Evolutionary conservation across 306 rosid species (phyloP), one percentile per base, ranked within the genome.

Genomic region (Cucurbita moschata): DNA sequence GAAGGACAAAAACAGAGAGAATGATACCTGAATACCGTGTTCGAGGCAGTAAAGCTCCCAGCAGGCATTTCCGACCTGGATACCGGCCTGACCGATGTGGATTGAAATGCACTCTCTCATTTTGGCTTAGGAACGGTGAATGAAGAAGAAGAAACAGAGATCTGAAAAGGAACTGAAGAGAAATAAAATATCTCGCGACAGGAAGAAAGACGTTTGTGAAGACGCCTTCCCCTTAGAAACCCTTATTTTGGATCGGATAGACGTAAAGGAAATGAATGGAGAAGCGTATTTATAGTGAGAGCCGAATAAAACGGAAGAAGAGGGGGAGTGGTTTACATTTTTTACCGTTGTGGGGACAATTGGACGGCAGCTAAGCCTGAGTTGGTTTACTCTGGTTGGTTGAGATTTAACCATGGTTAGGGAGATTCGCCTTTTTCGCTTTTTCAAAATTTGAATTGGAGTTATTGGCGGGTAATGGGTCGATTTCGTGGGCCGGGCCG

Each of bases 41-140:
- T 75, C 78, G 78, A 75, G 77, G 54, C 77, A 74, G 69, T 74
- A 74, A 19, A 74, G 77, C 54, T 74, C 77, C 77, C 78, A 75
- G 71, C 78, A 75, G 47, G 78, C 58, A 61, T 75, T 75, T 18
- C 78, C 78, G 61, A 75, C 78, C 78, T 75, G 78, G 71, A 75
- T 75, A 75, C 78, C 78, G 21, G 78, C 78, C 78, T 75, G 78
- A 35, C 78, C 78, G 14, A 75, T 75, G 78, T 75, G 78, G 39
- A 75, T 75, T 8, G 78, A 75, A 12, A 75, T 75, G 78, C 78
- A 75, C 78, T 75, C 78, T 62, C 78, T 75, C 78, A 75, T 75
- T 62, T 61, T 75, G 47, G 72, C 21, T 54, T 74, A 58, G 56
- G 35, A n/a, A 61, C 5, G 67, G 11, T 2, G 10, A n/a, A n/a